phyloP scores from a whole-genome alignment of 139 green algal genomes.

The Yamagishiella unicocca region DNA sequence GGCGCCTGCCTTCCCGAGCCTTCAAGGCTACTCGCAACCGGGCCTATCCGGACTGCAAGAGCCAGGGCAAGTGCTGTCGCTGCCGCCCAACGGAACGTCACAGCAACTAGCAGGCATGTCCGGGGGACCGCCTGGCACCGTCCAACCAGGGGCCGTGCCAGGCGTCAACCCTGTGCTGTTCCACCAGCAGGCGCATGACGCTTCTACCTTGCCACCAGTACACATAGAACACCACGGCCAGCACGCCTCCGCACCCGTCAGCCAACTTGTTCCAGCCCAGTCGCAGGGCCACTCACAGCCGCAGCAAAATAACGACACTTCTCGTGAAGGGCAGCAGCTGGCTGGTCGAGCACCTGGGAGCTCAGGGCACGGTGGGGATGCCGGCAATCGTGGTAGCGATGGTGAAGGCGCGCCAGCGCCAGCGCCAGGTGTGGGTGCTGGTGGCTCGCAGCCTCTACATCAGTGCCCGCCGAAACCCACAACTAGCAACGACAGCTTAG shows the following conservation, averaged over 20 bases:
- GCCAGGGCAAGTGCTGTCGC: constrained; percentile 3
- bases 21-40: neutral
- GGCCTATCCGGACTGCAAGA: neutral
- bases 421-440: neutral
- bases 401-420: too few species aligned
- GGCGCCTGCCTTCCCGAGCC: neutral
- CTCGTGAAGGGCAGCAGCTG: constrained; percentile 17
- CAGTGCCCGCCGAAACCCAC: neutral
- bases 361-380: too few species aligned
- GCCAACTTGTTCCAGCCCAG: neutral
- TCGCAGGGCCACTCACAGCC: neutral
- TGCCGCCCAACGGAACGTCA: neutral
- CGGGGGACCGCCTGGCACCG: neutral
- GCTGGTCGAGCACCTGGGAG: constrained; percentile 1
- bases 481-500: neutral
- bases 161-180: neutral
- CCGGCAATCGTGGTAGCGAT: too few species aligned
- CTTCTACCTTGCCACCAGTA: neutral
- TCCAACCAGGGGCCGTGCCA: neutral
- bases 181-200: constrained; percentile 9
- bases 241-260: neutral
- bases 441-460: neutral
- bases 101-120: neutral
- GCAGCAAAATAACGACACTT: neutral
- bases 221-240: constrained; percentile 20